Evolutionary conservation across 768 basidiomycete species (phyloP).

Genomic region (Lactarius evosmus): DNA sequence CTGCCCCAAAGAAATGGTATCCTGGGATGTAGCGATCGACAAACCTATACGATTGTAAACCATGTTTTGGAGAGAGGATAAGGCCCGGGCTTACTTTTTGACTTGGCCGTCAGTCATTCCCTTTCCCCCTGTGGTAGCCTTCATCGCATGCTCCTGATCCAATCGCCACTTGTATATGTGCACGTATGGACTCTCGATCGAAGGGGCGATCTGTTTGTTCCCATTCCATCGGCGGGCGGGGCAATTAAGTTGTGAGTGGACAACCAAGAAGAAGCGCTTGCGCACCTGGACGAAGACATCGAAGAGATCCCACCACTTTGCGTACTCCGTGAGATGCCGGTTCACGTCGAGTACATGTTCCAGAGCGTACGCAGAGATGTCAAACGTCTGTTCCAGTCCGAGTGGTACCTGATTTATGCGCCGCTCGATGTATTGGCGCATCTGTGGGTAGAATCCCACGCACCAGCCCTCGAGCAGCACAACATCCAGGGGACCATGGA

Average conservation of each 20-base stretch:
- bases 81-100: slow-evolving; percentile 39
- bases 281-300: slow-evolving; percentile 75
- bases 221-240: neutral
- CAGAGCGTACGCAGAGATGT: slow-evolving; percentile 42
- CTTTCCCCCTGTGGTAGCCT: slow-evolving; percentile 71
- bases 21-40: slow-evolving; percentile 93
- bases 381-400: slow-evolving; percentile 35
- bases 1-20: slow-evolving; percentile 81
- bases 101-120: slow-evolving; percentile 88
- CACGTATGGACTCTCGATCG: slow-evolving; percentile 37
- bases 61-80: neutral
- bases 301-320: slow-evolving; percentile 65
- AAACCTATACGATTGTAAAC: slow-evolving; percentile 48
- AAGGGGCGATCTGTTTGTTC: slow-evolving; percentile 39
- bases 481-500: slow-evolving; percentile 62
- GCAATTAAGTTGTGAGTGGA: neutral
- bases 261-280: neutral
- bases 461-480: slow-evolving; percentile 97
- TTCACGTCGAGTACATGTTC: slow-evolving; percentile 65
- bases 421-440: slow-evolving; percentile 45
- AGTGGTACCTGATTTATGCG: slow-evolving; percentile 46
- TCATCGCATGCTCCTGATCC: slow-evolving; percentile 90
- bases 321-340: slow-evolving; percentile 54
- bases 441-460: slow-evolving; percentile 76
- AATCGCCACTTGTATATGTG: slow-evolving; percentile 86